Base-by-base conservation (phyloP, 805 yeast species). In the Candida awuae region DNA sequence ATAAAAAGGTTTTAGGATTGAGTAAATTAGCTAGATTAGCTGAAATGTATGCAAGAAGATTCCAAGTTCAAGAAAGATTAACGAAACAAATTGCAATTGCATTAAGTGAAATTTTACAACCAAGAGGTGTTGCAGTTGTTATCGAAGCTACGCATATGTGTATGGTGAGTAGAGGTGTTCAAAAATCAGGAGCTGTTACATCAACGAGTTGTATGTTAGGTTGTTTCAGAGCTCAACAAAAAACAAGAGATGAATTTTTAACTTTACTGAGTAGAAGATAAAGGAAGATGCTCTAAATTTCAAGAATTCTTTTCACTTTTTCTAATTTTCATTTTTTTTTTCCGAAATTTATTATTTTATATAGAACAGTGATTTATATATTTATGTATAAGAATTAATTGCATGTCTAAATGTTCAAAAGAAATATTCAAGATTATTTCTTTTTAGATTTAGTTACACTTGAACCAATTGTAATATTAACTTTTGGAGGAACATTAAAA, bases 81-180 rank as follows among this genome's bases (percentile, higher is more conserved):
- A 92, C 98, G 10, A 92, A 92, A 61, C 98, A 92, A 61, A 88
- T 92, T 39, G 97, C 98, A 23, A 84, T 87, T 83, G 97, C 97
- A 1, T 64, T 92, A 40, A 77, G 81, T 58, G 97, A 87, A 55
- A 84, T 88, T 43, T 69, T 92, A 53, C 80, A 83, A 54, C 98
- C 98, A 14, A 74, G 88, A 54, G 98, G 98, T 45, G 98, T 92
- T 8, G 98, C 97, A 1, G 98, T 92, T 29, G 97, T 92, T 20
- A 87, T 92, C 54, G 98, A 92, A 63, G 97, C 97, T 15, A 76
- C 90, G 2, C 98, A 92, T 59, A 92, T 92, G 98, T 92, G 98
- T 62, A 92, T 92, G 98, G 97, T 90, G 20, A 85, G 94, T 59
- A 75, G 98, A 57, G 98, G 98, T 41, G 85, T 92, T 20, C 97